phyloP scores from a whole-genome alignment of 371 early-diverging fungal species.

The Rhizomucor pusillus region DNA sequence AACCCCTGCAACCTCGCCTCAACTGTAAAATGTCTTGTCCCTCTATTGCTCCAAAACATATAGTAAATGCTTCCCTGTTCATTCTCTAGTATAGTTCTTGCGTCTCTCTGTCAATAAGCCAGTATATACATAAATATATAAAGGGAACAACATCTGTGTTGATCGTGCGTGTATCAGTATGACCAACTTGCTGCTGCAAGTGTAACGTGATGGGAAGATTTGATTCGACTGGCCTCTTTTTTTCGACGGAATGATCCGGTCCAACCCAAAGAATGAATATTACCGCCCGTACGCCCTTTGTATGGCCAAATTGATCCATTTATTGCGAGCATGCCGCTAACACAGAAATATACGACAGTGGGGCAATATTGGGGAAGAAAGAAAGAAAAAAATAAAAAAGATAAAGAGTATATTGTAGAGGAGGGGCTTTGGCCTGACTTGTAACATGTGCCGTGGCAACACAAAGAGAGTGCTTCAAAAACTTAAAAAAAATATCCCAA shows the following conservation, averaged over 20 bases:
- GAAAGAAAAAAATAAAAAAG: too few relatives aligned
- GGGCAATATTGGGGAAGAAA: too few relatives aligned
- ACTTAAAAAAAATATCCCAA: too few relatives aligned
- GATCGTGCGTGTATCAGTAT: neutral
- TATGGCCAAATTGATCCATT: too few relatives aligned
- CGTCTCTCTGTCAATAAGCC: neutral
- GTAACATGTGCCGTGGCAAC: neutral
- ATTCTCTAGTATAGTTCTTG: too few relatives aligned
- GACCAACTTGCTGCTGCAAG: slow-evolving; percentile 1
- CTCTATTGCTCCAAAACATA: neutral
- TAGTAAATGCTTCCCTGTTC: neutral
- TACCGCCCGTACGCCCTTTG: too few relatives aligned
- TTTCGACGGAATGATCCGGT: neutral
- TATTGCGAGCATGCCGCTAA: too few relatives aligned
- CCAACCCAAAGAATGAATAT: neutral
- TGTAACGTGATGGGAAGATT: neutral
- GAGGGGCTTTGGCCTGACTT: neutral
- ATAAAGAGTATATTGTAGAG: neutral
- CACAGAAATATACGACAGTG: too few relatives aligned
- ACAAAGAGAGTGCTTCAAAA: neutral
- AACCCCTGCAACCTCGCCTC: too few relatives aligned
- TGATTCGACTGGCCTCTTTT: slow-evolving; percentile 1
- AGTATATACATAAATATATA: neutral
- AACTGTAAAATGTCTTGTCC: too few relatives aligned
- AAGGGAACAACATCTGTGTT: neutral